Evolutionary conservation across 2,329 filamentous ascomycete genomes (phyloP).

Genomic region (Talaromyces piceae): DNA sequence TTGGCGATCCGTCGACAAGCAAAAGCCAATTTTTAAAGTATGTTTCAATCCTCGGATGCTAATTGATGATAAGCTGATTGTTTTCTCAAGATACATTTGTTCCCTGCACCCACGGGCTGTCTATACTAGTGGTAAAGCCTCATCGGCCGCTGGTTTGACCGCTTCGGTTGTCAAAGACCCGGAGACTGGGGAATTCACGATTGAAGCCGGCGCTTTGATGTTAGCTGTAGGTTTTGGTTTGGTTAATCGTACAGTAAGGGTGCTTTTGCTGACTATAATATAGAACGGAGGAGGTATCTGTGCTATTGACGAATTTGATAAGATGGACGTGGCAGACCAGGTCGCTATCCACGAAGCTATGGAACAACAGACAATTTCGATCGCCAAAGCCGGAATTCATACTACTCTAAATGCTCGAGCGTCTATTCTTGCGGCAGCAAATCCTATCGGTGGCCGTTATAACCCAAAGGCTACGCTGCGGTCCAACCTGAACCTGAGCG

Average conservation of each 20-base stretch:
- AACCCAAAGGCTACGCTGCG: slow-evolving; percentile 91
- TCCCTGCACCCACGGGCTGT: slow-evolving; percentile 93
- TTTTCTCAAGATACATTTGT: slow-evolving; percentile 68
- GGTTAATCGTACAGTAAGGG: too few species aligned
- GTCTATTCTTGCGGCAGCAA: slow-evolving; percentile 90
- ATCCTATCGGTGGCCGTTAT: slow-evolving; percentile 88
- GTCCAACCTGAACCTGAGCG: slow-evolving; percentile 96
- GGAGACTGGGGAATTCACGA: slow-evolving; percentile 97
- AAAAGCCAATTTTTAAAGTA: slow-evolving; percentile 94
- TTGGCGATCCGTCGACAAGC: slow-evolving; percentile 92
- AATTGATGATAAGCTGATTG: slow-evolving; percentile 3
- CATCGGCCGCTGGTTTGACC: slow-evolving; percentile 92
- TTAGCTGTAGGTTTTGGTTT: slow-evolving; percentile 52
- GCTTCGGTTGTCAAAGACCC: slow-evolving; percentile 97
- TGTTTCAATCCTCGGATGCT: slow-evolving; percentile 17
- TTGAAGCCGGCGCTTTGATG: slow-evolving; percentile 97
- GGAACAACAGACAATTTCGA: slow-evolving; percentile 99
- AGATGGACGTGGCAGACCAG: slow-evolving; percentile 97
- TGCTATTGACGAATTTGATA: slow-evolving; percentile 98
- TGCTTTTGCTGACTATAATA: slow-evolving; percentile 6
- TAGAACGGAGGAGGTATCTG: slow-evolving; percentile 80
- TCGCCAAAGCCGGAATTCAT: slow-evolving; percentile 96
- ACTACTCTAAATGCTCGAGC: slow-evolving; percentile 94
- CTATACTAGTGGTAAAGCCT: slow-evolving; percentile 96
- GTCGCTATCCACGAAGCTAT: slow-evolving; percentile 99